Evolutionary conservation across 768 basidiomycete genomes (phyloP), one percentile per base, ranked within the genome.

Genomic region (Phylloporus sp.): DNA sequence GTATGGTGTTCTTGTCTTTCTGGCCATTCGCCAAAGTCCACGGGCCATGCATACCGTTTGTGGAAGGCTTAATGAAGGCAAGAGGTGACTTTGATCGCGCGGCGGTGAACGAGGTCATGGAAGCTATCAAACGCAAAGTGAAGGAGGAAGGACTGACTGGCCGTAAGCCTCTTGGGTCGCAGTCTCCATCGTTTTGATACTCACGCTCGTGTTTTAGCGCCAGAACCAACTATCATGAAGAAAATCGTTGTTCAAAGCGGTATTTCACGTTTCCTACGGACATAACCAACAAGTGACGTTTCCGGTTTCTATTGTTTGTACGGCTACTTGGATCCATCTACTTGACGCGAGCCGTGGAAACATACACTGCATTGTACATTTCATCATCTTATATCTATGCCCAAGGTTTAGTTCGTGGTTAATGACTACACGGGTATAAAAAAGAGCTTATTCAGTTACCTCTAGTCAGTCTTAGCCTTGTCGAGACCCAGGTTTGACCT

Each of bases 21-120:
- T 97, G 90, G 86, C 76, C 82, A 5, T 98, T 99, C 68, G 95
- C 94, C 16, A 91, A 91, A 63, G 84, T 87, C 22, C 88, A 95
- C 68, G 97, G 97, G 5, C 93, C 95, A 23, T 94, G 95, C 59
- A 77, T 97, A 36, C 77, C 84, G 2, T 98, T 97, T 62, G 87
- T 97, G 27, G 95, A 98, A 66, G 82, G 85, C 9, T 64, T 99
- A 41, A 87, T 98, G 80, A 90, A 85, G 65, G 84, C 88, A 5
- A 79, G 97, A 46, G 87, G 88, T 49, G 95, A 99, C 70, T 74
- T 97, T 48, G 94, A 97, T 70, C 81, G 92, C n/a, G 83, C 86
- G 1, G 82, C 84, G 13, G 89, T 86, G 16, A 86, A 74, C 59
- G 95, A 98, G 53, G 88, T 95, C 28, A 93, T 97, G 87, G 95